A percentile compares a stretch with the other conserved stretches of the same genome.
Evolutionary conservation across 805 yeast species (phyloP).

Genomic region (Zygosaccharomyces rouxii): DNA sequence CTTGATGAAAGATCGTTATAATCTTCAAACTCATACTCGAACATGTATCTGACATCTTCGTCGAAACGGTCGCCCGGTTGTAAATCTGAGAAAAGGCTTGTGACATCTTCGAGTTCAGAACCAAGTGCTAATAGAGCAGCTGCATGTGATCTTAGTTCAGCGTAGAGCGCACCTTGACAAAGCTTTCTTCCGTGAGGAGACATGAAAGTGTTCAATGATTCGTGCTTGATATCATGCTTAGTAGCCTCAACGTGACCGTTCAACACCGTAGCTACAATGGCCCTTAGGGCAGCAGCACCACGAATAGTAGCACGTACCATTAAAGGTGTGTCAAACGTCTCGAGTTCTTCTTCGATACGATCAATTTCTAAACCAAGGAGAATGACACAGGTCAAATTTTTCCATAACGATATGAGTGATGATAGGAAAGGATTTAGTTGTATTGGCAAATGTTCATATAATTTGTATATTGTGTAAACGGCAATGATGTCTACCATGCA

Average conservation of each 20-base stretch:
- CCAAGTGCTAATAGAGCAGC: conserved; percentile 53
- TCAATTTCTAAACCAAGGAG: conserved; percentile 59
- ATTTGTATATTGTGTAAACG: conserved; percentile 42
- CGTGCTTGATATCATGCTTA: conserved; percentile 54
- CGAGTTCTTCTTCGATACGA: conserved; percentile 43
- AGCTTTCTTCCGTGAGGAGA: conserved; percentile 62
- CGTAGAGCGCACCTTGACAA: conserved; percentile 55
- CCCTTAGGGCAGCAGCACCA: conserved; percentile 61
- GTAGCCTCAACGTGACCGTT: conserved; percentile 44
- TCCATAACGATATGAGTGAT: conserved; percentile 59
- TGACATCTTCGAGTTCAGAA: conserved; percentile 44
- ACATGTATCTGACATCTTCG: conserved; percentile 60
- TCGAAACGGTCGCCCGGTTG: conserved; percentile 62
- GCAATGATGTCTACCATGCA: conserved; percentile 44
- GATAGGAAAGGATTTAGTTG: conserved; percentile 58
- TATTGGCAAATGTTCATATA: conserved; percentile 36
- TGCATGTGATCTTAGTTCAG: conserved; percentile 55
- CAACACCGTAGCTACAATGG: conserved; percentile 55
- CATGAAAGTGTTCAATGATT: conserved; percentile 55
- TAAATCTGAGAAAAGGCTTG: conserved; percentile 50
- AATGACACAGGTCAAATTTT: conserved; percentile 56
- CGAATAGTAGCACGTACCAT: conserved; percentile 47
- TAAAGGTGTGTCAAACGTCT: conserved; percentile 40
- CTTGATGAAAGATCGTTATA: conserved; percentile 36
- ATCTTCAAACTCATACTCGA: conserved; percentile 51